phyloP scores from a whole-genome alignment of 192 early-diverging fungal species.

The Mortierella hygrophila region DNA sequence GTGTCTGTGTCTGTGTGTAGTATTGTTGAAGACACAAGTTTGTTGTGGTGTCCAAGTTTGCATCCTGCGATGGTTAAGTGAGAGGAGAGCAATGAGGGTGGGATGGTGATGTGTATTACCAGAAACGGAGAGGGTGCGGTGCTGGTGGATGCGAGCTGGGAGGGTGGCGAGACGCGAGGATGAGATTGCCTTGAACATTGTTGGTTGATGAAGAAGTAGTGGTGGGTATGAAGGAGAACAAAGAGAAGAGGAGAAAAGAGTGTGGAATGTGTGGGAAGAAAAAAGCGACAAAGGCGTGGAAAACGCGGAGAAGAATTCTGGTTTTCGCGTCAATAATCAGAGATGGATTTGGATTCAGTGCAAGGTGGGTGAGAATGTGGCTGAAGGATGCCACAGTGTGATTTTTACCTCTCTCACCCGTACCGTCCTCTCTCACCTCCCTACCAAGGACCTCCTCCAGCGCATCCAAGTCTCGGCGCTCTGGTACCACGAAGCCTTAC shows the following conservation, averaged over 20 bases:
- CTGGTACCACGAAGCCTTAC: background rate
- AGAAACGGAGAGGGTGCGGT: conserved; percentile 16
- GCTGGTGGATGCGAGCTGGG: background rate
- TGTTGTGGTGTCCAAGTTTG: no score
- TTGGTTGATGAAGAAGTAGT: background rate
- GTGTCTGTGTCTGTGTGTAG: no score
- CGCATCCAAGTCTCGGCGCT: background rate
- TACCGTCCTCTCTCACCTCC: background rate
- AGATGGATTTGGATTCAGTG: background rate
- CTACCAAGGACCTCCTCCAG: background rate
- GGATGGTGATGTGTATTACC: background rate
- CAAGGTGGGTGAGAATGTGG: no score
- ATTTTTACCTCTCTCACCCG: no score
- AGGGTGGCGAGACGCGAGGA: background rate
- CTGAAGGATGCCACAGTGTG: no score
- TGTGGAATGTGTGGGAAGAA: background rate
- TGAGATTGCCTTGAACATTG: conserved; percentile 18
- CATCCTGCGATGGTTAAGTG: no score
- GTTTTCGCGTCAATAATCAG: background rate
- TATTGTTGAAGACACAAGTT: background rate
- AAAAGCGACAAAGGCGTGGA: no score
- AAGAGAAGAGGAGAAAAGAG: background rate
- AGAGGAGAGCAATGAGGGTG: no score
- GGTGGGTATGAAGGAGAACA: background rate
- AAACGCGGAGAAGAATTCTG: no score